phyloP scores from a whole-genome alignment of 371 early-diverging fungal species.

The Haplosporangium sp. region DNA sequence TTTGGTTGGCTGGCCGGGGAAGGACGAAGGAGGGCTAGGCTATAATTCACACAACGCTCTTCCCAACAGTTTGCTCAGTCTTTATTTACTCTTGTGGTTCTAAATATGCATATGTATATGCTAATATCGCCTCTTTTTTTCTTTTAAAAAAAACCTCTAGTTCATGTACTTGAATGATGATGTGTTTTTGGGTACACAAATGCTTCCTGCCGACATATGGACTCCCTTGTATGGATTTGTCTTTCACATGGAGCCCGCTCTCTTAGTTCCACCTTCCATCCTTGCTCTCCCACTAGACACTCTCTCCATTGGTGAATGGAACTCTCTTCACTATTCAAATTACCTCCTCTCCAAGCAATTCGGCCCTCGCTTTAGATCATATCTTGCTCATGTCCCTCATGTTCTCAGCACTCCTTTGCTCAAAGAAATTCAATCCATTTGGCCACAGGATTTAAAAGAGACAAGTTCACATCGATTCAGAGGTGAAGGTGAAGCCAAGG shows the following conservation, averaged over 20 bases:
- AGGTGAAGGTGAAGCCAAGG: conserved; percentile 35
- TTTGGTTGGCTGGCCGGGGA: too few species aligned
- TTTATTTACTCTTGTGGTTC: too few species aligned
- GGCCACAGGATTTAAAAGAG: conserved; percentile 40
- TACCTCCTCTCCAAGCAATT: conserved; percentile 50
- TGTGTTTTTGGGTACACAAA: conserved; percentile 39
- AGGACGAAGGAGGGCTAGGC: too few species aligned
- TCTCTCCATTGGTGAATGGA: conserved; percentile 46
- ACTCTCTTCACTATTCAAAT: conserved; percentile 50
- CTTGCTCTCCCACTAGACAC: conserved; percentile 1
- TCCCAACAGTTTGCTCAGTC: too few species aligned
- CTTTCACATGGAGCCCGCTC: conserved; percentile 45
- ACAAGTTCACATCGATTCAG: conserved; percentile 57
- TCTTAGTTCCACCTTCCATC: conserved; percentile 38
- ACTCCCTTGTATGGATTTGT: conserved; percentile 57
- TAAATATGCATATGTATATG: too few species aligned
- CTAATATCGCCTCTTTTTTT: too few species aligned
- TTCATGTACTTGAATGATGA: conserved; percentile 58
- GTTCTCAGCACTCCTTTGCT: conserved; percentile 45
- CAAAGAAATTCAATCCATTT: conserved; percentile 44
- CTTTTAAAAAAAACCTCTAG: conserved; percentile 6
- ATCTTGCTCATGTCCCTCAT: conserved; percentile 53
- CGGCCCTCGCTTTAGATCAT: conserved; percentile 41
- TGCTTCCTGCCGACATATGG: conserved; percentile 38
- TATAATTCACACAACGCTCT: background rate